Evolutionary conservation across 106 monocot genomes (phyloP), one percentile per base, ranked within the genome.

Genomic region (Phalaenopsis equestris): DNA sequence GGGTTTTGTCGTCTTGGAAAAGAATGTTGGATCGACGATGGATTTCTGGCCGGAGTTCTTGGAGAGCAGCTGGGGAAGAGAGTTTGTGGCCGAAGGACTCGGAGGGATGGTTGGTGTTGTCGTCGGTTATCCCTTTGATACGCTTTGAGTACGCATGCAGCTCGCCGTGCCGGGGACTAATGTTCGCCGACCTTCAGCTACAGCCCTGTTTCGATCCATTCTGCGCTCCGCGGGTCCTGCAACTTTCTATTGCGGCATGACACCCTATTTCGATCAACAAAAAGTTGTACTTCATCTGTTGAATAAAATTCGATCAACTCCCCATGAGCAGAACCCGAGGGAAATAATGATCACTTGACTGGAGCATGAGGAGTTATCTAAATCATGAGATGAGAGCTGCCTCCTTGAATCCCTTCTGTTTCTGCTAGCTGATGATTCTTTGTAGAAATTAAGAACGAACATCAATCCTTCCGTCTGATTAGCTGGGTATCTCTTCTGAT

Each of bases 11-110:
- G 12, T 14, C 14, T 12, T 9, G 73, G 19, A 24, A 70, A 76
- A 81, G 82, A 70, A 82, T 84, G 86, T 80, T 73, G 79, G 16
- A 81, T 75, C 18, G 85, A 12, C n/a, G 82, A 96, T 96, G 93
- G 96, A 96, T 57, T 96, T 96, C 81, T 96, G 96, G 96, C 93
- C 88, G 80, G 96, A 97, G 83, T 97, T 90, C 85, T 77, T 94
- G 86, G 97, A 90, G 77, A 90, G 87, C 79, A 90, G 92, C 81
- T 94, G 92, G 94, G 97, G 94, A 8, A 89, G 42, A 73, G 97
- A 97, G 90, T 94, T 97, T 83, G 83, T 92, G 7, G 97, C 97
- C 6, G 97, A 94, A 30, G 97, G 94, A 15, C 30, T 97, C 57
- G 97, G 94, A 5, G 97, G 97, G 39, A 92, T 94, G 94, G 97